Evolutionary conservation across 2,329 filamentous ascomycete species (phyloP).

Genomic region (Cadophora sp.): DNA sequence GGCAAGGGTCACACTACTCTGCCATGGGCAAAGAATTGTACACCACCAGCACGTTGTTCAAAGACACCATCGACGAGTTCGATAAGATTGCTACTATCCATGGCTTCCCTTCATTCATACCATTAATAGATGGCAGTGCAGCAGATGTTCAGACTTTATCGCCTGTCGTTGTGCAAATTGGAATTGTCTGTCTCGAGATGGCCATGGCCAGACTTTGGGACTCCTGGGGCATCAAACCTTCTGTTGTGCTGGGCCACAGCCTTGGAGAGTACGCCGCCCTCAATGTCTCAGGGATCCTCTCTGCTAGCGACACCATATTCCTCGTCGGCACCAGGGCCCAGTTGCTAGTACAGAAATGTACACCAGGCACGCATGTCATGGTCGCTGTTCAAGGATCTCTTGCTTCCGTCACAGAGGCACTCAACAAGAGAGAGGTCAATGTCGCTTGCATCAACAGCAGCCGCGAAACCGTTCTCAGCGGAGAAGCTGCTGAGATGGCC

Average conservation of each 20-base stretch:
- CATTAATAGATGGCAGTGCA: constrained; percentile 50
- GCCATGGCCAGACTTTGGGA: constrained; percentile 62
- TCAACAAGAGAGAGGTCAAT: constrained; percentile 47
- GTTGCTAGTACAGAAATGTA: constrained; percentile 29
- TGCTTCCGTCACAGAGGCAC: constrained; percentile 53
- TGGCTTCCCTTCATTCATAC: constrained; percentile 42
- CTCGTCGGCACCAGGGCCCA: constrained; percentile 72
- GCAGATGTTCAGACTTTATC: constrained; percentile 51
- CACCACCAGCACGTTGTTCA: constrained; percentile 48
- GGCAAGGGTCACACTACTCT: constrained; percentile 55
- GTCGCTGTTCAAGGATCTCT: constrained; percentile 55
- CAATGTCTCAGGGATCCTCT: constrained; percentile 73
- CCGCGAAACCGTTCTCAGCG: constrained; percentile 75
- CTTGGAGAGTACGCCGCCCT: constrained; percentile 78
- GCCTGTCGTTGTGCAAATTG: constrained; percentile 61
- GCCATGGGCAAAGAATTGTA: constrained; percentile 40
- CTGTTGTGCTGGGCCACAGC: constrained; percentile 66
- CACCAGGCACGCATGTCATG: constrained; percentile 29
- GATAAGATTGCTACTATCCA: constrained; percentile 37
- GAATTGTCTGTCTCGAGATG: constrained; percentile 60
- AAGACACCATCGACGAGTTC: constrained; percentile 36
- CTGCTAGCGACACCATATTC: constrained; percentile 73
- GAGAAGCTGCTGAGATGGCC: constrained; percentile 60
- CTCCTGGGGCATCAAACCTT: constrained; percentile 62
- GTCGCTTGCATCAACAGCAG: constrained; percentile 79